Evolutionary conservation across 2,329 filamentous ascomycete species (phyloP).

Genomic region (Ophiosphaerella herpotricha): DNA sequence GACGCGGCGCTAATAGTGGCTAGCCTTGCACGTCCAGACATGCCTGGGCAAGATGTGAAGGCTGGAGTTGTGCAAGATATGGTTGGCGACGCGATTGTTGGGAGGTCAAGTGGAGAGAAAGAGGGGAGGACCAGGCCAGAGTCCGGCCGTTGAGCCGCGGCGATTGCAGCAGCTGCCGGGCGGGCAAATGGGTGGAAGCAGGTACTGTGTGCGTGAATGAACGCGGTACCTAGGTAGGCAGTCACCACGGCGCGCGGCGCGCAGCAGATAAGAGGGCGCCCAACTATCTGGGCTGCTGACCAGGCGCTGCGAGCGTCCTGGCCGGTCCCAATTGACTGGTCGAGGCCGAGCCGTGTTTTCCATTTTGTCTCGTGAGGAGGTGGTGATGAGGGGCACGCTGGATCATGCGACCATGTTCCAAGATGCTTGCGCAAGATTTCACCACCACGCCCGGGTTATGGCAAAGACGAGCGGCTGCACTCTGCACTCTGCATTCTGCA

Average conservation of each 20-base stretch:
- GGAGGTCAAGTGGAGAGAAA: conserved; percentile 6
- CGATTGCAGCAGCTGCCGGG: neutral
- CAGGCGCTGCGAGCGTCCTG: neutral
- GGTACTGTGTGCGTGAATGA: neutral
- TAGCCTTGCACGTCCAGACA: conserved; percentile 29
- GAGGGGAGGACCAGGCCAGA: conserved; percentile 8
- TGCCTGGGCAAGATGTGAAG: conserved; percentile 26
- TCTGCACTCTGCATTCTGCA: neutral
- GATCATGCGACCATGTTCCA: conserved; percentile 34
- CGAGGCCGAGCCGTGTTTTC: conserved; percentile 14
- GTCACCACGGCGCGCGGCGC: neutral
- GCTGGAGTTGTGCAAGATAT: conserved; percentile 34
- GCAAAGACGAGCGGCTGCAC: neutral
- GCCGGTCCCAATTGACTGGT: conserved; percentile 10
- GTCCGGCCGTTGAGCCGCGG: conserved; percentile 17
- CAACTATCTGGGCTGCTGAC: neutral
- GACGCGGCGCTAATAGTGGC: conserved; percentile 24
- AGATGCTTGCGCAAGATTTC: conserved; percentile 16
- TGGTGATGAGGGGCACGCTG: conserved; percentile 24
- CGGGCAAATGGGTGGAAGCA: too few species aligned
- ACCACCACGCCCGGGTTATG: conserved; percentile 13
- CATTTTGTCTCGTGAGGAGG: conserved; percentile 28
- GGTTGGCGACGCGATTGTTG: conserved; percentile 15
- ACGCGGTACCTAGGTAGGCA: neutral
- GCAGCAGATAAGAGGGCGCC: conserved; percentile 1